Evolutionary conservation across 2,329 filamentous ascomycete species (phyloP).

Genomic region (Pseudogymnoascus sp.): DNA sequence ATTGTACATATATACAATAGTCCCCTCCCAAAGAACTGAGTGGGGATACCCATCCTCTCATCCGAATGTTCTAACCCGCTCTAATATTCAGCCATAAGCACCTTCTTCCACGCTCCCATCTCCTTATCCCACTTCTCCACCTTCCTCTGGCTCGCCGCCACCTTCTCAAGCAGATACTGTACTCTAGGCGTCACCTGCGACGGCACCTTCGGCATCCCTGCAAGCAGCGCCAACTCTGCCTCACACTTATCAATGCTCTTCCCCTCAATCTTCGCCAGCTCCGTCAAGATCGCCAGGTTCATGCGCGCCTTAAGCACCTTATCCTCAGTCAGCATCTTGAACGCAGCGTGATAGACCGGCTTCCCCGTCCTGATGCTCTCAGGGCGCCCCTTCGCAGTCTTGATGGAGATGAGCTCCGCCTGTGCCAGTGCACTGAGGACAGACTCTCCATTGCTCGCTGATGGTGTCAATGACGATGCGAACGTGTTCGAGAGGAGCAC

Average conservation of each 20-base stretch:
- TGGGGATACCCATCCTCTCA: neutral
- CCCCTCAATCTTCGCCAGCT: constrained; percentile 64
- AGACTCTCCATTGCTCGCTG: constrained; percentile 56
- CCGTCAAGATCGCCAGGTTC: constrained; percentile 60
- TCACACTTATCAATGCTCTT: constrained; percentile 72
- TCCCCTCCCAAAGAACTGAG: neutral
- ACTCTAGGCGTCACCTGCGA: constrained; percentile 58
- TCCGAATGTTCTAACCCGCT: no score
- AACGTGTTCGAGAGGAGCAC: constrained; percentile 71
- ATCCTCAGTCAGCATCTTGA: constrained; percentile 63
- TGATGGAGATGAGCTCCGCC: constrained; percentile 76
- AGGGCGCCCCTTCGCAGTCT: constrained; percentile 66
- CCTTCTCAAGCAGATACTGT: constrained; percentile 64
- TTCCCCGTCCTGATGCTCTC: constrained; percentile 70
- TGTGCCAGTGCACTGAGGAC: constrained; percentile 75
- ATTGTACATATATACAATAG: neutral
- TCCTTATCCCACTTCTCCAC: constrained; percentile 67
- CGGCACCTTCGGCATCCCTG: constrained; percentile 61
- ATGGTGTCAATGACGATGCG: constrained; percentile 43
- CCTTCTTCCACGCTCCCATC: constrained; percentile 62
- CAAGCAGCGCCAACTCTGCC: constrained; percentile 65
- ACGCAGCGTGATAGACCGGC: constrained; percentile 80
- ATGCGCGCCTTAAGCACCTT: constrained; percentile 65
- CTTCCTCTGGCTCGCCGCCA: constrained; percentile 65
- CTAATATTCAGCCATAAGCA: constrained; percentile 45